Conservation (phyloP, 768 basidiomycete genomes). For the Pulveroboletus frians region DNA sequence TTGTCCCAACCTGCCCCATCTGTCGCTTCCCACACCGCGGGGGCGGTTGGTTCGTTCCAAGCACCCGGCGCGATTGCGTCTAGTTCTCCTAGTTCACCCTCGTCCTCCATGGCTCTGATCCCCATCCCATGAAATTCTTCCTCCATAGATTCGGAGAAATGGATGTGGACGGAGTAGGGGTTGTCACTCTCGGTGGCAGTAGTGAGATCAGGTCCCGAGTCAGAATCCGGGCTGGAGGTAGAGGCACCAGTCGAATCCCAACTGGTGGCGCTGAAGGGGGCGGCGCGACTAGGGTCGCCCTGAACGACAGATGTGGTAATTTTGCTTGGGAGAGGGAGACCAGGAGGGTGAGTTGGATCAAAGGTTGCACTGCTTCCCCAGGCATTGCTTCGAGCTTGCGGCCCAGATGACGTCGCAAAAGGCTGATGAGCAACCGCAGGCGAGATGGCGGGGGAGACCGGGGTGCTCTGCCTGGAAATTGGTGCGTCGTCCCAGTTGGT, state of each 20-base stretch:
- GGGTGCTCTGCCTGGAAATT: constrained; percentile 17
- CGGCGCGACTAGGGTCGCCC: constrained; percentile 3
- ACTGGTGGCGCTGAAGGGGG: constrained; percentile 11
- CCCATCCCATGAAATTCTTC: constrained; percentile 26
- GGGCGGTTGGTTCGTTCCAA: constrained; percentile 10
- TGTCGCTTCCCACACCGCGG: constrained; percentile 2
- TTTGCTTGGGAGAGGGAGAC: constrained; percentile 7
- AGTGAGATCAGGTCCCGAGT: constrained; percentile 22
- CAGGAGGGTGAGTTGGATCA: constrained; percentile 11
- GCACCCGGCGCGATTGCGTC: constrained; percentile 23
- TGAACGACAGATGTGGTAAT: not conserved
- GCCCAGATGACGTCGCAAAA: constrained; percentile 9
- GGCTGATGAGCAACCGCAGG: constrained; percentile 4
- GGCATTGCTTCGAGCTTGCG: constrained; percentile 3
- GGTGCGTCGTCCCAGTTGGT: constrained; percentile 21
- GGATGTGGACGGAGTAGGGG: constrained; percentile 16
- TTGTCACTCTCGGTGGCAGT: constrained; percentile 23
- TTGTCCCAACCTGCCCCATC: constrained; percentile 10
- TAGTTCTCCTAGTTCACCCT: constrained; percentile 13
- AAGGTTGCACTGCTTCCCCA: constrained; percentile 10
- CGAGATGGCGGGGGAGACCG: not conserved
- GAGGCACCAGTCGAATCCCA: constrained; percentile 25
- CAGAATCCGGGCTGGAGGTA: constrained; percentile 25
- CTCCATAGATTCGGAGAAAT: constrained; percentile 26
- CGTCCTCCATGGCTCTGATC: constrained; percentile 12